Evolutionary conservation across 441 rosid species (phyloP), one percentile per base, ranked within the genome.

Genomic region (Adansonia rubrostipa): DNA sequence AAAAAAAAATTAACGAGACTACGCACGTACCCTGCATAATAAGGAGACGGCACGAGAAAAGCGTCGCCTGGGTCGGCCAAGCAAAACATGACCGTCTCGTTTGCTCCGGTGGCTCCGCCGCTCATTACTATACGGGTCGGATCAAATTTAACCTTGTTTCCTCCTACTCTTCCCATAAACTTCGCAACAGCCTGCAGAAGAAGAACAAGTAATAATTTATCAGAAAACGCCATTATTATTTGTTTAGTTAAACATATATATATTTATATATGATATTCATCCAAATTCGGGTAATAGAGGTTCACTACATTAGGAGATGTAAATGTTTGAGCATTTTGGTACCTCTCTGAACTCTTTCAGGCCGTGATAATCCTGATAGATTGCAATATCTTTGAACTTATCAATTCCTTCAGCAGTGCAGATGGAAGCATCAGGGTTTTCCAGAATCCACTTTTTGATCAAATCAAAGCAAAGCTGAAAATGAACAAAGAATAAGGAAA

Each of bases 21-120:
- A 63, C 36, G 24, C 14, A 63, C 89, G 11, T 85, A 90, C 92
- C 82, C 93, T 24, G 93, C 84, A 67, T 90, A 88, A 57, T 87
- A 88, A 13, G 92, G 92, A 19, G 92, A 64, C 3, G 93, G 92
- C 6, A 90, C 81, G 44, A 90, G 91, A 73, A 88, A 87, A 76
- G 89, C 88, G 53, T 88, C 92, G 48, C 93, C 93, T 5, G 77
- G 88, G 61, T 90, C 81, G 3, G 91, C 93, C 76, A 90, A 74
- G 79, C 92, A 90, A 69, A 90, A 90, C 74, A 89, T 81, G 71
- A 87, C 78, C 2, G 86, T 80, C 82, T 90, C 93, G 61, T 83
- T 87, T 0, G 91, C 93, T 65, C 91, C 89, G 44, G 93, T 90
- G 51, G 92, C 92, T 67, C 93, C 93, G 15, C 92, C 92, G 48